phyloP scores from a whole-genome alignment of 805 yeast genomes.

The Kuraishia cidri region DNA sequence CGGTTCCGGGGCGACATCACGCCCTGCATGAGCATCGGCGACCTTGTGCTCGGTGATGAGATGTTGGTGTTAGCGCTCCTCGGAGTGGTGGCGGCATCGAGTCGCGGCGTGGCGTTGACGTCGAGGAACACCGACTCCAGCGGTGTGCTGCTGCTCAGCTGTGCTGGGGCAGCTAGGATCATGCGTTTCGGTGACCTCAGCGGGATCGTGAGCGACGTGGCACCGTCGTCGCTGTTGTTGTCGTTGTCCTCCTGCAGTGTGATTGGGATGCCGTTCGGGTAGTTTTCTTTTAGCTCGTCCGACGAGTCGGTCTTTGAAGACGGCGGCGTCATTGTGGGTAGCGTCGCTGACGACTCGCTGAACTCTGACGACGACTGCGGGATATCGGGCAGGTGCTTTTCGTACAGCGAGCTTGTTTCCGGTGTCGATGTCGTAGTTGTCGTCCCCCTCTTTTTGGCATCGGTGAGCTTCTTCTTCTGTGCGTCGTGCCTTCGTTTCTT shows the following conservation, averaged over 20 bases:
- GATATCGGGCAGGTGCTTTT: neutral
- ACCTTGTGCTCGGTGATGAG: neutral
- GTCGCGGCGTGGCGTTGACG: too few relatives aligned
- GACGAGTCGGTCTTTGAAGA: neutral
- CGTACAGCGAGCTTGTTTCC: neutral
- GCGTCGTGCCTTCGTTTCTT: too few relatives aligned
- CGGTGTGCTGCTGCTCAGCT: too few relatives aligned
- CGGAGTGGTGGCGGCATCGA: too few relatives aligned
- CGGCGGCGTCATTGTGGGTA: neutral
- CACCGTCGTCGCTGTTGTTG: constrained; percentile 9
- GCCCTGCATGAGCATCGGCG: neutral
- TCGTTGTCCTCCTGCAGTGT: too few relatives aligned
- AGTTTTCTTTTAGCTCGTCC: too few relatives aligned
- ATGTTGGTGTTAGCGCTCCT: too few relatives aligned
- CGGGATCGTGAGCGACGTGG: constrained; percentile 16
- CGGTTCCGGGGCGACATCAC: too few relatives aligned
- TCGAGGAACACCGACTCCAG: too few relatives aligned
- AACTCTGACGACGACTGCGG: neutral
- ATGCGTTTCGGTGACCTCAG: constrained; percentile 19
- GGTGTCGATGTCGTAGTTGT: neutral
- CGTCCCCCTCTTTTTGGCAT: neutral
- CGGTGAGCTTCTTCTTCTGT: neutral
- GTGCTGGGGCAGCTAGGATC: too few relatives aligned
- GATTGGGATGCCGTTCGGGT: too few relatives aligned
- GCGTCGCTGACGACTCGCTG: neutral